A percentile compares a stretch with the other conserved stretches of the same genome.
Conservation (phyloP, 2,329 filamentous ascomycete species). For the Pyrenophora graminea region DNA sequence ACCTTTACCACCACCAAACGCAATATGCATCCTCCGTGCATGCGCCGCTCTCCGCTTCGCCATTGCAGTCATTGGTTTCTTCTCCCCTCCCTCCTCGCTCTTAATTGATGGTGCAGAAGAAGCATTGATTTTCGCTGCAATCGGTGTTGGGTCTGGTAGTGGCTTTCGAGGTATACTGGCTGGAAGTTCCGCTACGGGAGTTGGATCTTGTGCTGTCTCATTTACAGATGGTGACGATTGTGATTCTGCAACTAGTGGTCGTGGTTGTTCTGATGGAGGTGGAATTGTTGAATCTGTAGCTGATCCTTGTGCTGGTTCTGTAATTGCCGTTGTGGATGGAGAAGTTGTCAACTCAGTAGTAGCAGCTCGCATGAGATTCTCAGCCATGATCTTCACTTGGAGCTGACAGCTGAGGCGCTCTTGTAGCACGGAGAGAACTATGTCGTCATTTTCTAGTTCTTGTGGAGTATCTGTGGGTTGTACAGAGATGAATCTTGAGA, state of each 20-base stretch:
- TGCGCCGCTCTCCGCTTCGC: conserved; percentile 34
- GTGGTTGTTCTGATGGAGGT: too few relatives aligned
- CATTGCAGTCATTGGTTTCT: conserved; percentile 25
- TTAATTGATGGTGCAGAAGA: neutral
- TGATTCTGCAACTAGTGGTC: too few relatives aligned
- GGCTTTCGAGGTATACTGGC: too few relatives aligned
- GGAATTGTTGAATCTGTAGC: neutral
- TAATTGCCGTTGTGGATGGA: neutral
- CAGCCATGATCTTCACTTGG: neutral
- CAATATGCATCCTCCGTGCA: conserved; percentile 31
- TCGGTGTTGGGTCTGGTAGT: neutral
- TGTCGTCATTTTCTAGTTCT: conserved; percentile 5
- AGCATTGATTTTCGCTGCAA: neutral
- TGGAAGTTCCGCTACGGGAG: neutral
- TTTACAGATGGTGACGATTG: neutral
- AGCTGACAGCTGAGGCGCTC: conserved; percentile 4
- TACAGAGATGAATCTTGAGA: neutral
- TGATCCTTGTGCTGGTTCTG: neutral
- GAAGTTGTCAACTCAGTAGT: neutral
- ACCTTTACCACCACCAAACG: conserved; percentile 18
- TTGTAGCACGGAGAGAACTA: conserved; percentile 6
- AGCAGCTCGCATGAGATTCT: neutral
- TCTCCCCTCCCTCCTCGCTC: neutral
- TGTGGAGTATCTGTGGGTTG: neutral
- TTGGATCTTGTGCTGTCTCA: neutral